Conservation (phyloP, 371 early-diverging fungal species). For the Syncephalastrum sp. region DNA sequence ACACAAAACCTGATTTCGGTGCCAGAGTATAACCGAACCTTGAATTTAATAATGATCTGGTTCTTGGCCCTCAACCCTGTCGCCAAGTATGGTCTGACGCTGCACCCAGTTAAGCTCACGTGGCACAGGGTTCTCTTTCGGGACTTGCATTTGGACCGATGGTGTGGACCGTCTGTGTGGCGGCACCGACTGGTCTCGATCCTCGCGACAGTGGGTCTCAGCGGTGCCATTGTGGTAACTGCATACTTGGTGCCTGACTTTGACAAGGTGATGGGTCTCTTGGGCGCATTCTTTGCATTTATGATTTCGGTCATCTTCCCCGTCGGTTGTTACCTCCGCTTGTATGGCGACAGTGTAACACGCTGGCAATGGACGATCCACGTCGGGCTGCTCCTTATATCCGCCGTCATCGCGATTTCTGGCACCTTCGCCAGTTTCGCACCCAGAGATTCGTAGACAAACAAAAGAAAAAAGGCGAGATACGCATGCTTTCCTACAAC, state of each 20-base stretch:
- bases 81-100: conserved; percentile 68
- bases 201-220: conserved; percentile 32
- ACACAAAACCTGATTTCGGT: conserved; percentile 66
- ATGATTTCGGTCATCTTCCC: conserved; percentile 64
- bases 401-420: no score
- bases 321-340: conserved; percentile 40
- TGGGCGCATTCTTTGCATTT: conserved; percentile 67
- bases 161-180: conserved; percentile 25
- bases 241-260: conserved; percentile 64
- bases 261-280: conserved; percentile 64
- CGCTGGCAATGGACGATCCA: no score
- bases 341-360: conserved; percentile 22
- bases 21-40: conserved; percentile 49
- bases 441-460: no score
- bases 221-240: conserved; percentile 41
- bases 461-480: no score
- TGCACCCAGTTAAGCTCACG: conserved; percentile 60
- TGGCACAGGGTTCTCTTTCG: conserved; percentile 48
- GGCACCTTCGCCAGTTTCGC: no score
- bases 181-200: conserved; percentile 21
- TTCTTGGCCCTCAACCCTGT: conserved; percentile 70
- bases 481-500: no score
- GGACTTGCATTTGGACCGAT: conserved; percentile 21
- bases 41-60: conserved; percentile 59
- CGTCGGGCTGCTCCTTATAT: no score